Evolutionary conservation across 202 grass and related monocot species (phyloP), one percentile per base, ranked within the genome.

Genomic region (Eragrostis tef): DNA sequence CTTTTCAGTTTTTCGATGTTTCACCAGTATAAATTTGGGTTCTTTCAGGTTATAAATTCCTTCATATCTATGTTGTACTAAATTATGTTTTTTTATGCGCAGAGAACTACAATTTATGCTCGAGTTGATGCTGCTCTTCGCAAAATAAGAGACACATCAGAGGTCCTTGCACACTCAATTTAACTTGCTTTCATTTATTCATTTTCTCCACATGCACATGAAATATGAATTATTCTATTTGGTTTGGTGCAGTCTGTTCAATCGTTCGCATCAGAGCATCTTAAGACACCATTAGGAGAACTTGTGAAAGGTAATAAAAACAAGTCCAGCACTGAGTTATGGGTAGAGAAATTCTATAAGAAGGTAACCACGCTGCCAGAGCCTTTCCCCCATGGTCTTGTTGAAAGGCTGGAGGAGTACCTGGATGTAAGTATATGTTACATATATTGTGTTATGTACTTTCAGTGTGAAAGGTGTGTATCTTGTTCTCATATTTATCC

Each of bases 31-130:
- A 66, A 72, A 81, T 36, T 64, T 63, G 46, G 25, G 1, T 60
- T 68, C 11, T n/a, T 82, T 81, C 45, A 59, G 69, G 25, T 79
- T 49, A 45, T 69, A 39, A 49, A 11, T 56, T 12, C 17, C 67
- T 68, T 48, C 36, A 51, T 69, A 67, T 86, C 54, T 43, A 64
- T 73, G 34, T 10, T 75, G 46, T 62, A 20, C 21, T 71, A 54
- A 86, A 63, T 57, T 81, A 41, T 82, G 34, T 39, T 11, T 70
- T 81, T 34, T 78, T 64, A n/a, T 84, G 70, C 83, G 27, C 83
- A 99, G 96, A 93, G 96, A 89, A 95, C 89, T 83, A 99, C 96
- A 80, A 91, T 99, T 84, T 99, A 99, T 95, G 96, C 96, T 74
- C 90, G 72, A 89, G 96, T 99, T 71, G 96, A 99, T 91, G 90